phyloP scores from a whole-genome alignment of 1,139 yeast genomes.

The Debaryomyces sp. region DNA sequence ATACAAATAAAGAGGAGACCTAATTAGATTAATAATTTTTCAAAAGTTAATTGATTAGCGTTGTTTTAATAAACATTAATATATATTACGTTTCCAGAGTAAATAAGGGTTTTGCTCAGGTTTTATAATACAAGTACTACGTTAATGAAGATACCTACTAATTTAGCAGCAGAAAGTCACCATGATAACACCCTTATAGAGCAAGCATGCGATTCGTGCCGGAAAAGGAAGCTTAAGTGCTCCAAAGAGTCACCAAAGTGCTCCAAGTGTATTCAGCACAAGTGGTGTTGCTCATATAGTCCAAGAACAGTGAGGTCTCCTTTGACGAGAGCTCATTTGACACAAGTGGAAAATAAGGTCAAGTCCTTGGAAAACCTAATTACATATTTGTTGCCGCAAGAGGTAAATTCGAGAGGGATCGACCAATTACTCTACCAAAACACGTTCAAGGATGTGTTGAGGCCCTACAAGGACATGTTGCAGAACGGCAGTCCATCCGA shows the following conservation, averaged over 20 bases:
- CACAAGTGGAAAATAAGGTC: slow-evolving; percentile 71
- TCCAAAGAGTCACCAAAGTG: slow-evolving; percentile 75
- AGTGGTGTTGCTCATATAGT: slow-evolving; percentile 75
- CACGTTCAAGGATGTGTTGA: slow-evolving; percentile 25
- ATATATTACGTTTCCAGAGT: neutral
- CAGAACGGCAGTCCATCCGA: neutral
- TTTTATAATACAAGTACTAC: neutral
- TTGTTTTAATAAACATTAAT: neutral
- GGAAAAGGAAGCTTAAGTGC: slow-evolving; percentile 59
- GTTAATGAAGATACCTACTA: slow-evolving; percentile 9
- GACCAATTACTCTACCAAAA: slow-evolving; percentile 28
- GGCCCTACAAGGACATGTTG: slow-evolving; percentile 19
- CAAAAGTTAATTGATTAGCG: neutral
- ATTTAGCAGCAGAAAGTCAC: slow-evolving; percentile 4
- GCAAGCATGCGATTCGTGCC: slow-evolving; percentile 62
- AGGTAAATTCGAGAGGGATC: slow-evolving; percentile 17
- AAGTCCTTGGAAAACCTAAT: slow-evolving; percentile 57
- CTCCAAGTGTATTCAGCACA: slow-evolving; percentile 70
- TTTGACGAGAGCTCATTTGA: slow-evolving; percentile 76
- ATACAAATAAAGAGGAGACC: slow-evolving; percentile 6
- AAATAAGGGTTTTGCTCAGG: neutral
- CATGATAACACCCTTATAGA: slow-evolving; percentile 30
- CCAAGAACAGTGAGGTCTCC: slow-evolving; percentile 83
- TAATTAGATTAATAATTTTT: slow-evolving; percentile 3
- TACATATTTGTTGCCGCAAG: slow-evolving; percentile 36